A percentile compares a stretch with the other conserved stretches of the same genome.
These are phyloP conservation scores for Populus deltoides DNA, from an alignment of 345 rosid genomes.

Conservation along the genomic window DNA sequence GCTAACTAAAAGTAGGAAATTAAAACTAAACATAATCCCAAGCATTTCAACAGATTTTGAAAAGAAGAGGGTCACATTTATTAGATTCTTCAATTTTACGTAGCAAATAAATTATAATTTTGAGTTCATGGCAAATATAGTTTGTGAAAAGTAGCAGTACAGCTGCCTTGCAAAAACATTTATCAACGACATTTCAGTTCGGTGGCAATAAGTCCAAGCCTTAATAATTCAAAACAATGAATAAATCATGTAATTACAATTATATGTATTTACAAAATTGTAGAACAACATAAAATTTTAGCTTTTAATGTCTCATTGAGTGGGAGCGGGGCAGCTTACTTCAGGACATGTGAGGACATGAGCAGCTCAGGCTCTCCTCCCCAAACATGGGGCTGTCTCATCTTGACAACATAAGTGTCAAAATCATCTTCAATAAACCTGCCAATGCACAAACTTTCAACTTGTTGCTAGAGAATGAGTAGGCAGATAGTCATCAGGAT, in stretches of 20 bases:
- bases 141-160: not conserved
- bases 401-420: constrained; percentile 48
- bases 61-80: not conserved
- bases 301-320: not conserved
- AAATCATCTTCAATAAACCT: constrained; percentile 71
- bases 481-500: not conserved
- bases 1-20: not conserved
- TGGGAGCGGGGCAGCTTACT: constrained; percentile 26
- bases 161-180: not conserved
- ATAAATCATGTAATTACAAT: not conserved
- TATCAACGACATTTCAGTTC: not conserved
- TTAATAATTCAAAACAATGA: not conserved
- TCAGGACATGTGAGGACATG: constrained; percentile 63
- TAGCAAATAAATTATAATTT: not conserved
- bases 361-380: constrained; percentile 81
- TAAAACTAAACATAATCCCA: not conserved
- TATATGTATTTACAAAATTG: not conserved
- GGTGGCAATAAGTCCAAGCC: not conserved
- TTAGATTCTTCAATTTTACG: not conserved
- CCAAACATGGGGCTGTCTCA: constrained; percentile 65
- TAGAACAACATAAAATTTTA: not conserved
- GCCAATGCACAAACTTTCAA: constrained; percentile 6
- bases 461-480: not conserved
- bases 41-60: not conserved
- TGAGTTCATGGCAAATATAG: not conserved